Percentiles rank a stretch among this genome's conserved stretches.
Evolutionary conservation across 1,284 basidiomycete genomes (phyloP).

Genomic region (Coniferiporia sulphurascens): DNA sequence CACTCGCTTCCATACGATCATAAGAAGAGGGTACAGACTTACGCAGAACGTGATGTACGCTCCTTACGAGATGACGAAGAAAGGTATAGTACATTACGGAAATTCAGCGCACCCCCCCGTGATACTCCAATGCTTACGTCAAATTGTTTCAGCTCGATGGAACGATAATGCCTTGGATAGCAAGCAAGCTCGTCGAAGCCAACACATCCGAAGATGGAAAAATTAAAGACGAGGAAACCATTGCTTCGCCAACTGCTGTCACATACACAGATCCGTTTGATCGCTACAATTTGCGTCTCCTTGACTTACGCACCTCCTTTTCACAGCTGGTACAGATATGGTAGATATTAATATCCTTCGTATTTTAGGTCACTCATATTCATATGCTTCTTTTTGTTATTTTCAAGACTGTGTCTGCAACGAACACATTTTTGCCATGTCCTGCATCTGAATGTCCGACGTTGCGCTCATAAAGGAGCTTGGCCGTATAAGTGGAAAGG

Average conservation of each 20-base stretch:
- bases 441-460: constrained; percentile 15
- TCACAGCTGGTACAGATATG: neutral
- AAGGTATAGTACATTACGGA: neutral
- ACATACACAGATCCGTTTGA: neutral
- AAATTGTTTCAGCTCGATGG: neutral
- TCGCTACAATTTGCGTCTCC: neutral
- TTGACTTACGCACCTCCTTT: neutral
- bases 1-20: constrained; percentile 7
- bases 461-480: constrained; percentile 19
- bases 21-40: neutral
- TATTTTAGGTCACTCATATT: neutral
- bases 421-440: constrained; percentile 16
- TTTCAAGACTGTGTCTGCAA: constrained; percentile 9
- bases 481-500: constrained; percentile 21
- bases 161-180: constrained; percentile 10
- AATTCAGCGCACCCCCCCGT: neutral
- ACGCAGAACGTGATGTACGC: constrained; percentile 1
- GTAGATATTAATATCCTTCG: neutral
- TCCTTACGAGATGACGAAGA: neutral
- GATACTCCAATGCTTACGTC: neutral
- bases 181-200: constrained; percentile 1
- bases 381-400: neutral
- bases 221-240: too few relatives aligned
- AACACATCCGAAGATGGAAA: neutral
- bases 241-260: too few relatives aligned